Evolutionary conservation across 768 basidiomycete genomes (phyloP), one percentile per base, ranked within the genome.

Genomic region (Kwoniella dejecticola): DNA sequence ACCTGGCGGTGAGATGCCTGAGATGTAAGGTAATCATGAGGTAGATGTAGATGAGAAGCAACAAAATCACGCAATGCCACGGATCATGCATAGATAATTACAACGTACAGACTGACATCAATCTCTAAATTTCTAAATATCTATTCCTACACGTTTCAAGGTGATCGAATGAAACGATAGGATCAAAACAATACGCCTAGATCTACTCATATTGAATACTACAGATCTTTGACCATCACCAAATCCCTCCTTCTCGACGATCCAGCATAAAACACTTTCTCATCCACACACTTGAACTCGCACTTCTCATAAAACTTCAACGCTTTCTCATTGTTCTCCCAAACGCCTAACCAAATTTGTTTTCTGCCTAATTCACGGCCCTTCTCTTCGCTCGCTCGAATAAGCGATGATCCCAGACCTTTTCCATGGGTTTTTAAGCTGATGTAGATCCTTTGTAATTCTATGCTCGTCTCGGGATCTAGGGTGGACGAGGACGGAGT

Each of bases 1-100:
- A 33, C 66, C 66, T 38, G 62, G 50, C 23, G 54, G 55, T 19
- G 53, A 60, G 49, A 59, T 52, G 56, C 69, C 70, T n/a, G 70
- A 72, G 65, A 68, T 68, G 70, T 71, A 71, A 56, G 29, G 4
- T 15, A 48, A 29, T 13, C 4, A n/a, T n/a, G n/a, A n/a, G n/a
- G n/a, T n/a, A 4, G 36, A 26, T 33, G 13, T 31, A 44, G 42
- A n/a, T n/a, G n/a, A 27, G 31, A 41, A 17, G 17, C 13, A 15
- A 7, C 33, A 15, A 36, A 36, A 15, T 36, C 7, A 44, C 29
- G 29, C 55, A 33, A 44, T 29, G 19, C 13, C 40, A 15, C 15
- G 55, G 24, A 44, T 47, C 45, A 57, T 42, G 55, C 55, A 57
- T 57, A 33, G 41, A 57, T 47, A 15, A 24, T 29, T 42, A 40